A percentile compares a stretch with the other conserved stretches of the same genome.
Conservation (phyloP, 2,329 filamentous ascomycete species). For the Fusarium duplospermum region DNA sequence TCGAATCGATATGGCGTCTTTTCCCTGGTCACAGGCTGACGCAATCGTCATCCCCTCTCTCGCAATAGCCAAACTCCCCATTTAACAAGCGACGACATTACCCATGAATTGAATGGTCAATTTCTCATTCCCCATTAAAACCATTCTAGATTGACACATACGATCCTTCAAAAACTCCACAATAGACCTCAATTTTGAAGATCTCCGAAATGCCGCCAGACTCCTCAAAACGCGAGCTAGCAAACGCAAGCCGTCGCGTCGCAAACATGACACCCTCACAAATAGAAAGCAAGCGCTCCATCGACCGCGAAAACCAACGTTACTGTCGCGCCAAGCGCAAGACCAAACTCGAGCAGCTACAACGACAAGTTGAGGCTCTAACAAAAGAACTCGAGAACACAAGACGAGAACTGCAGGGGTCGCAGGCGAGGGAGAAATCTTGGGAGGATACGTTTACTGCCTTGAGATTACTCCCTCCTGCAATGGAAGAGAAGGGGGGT, state of each 20-base stretch:
- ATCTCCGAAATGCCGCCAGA: slow-evolving; percentile 1
- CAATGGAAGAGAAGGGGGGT: background rate
- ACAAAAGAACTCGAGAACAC: slow-evolving; percentile 7
- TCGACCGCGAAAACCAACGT: slow-evolving; percentile 42
- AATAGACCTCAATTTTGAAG: background rate
- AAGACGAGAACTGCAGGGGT: slow-evolving; percentile 2
- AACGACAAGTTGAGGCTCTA: slow-evolving; percentile 29
- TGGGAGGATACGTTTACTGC: slow-evolving; percentile 3
- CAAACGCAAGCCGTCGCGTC: slow-evolving; percentile 31
- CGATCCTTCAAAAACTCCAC: background rate
- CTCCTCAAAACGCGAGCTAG: slow-evolving; percentile 4
- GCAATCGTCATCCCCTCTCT: slow-evolving; percentile 29
- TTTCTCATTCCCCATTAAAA: background rate
- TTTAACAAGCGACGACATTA: slow-evolving; percentile 10
- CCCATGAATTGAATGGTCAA: background rate
- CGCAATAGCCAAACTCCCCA: slow-evolving; percentile 12
- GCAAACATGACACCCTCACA: slow-evolving; percentile 39
- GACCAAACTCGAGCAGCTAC: slow-evolving; percentile 30
- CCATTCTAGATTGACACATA: background rate
- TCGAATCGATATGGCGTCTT: background rate
- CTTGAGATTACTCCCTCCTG: background rate
- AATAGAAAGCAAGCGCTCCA: slow-evolving; percentile 41
- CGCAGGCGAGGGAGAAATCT: slow-evolving; percentile 16
- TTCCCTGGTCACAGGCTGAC: slow-evolving; percentile 16
- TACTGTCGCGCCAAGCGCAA: slow-evolving; percentile 40